Evolutionary conservation across 192 early-diverging fungal genomes (phyloP).

Genomic region (Backusella tarrabulga): DNA sequence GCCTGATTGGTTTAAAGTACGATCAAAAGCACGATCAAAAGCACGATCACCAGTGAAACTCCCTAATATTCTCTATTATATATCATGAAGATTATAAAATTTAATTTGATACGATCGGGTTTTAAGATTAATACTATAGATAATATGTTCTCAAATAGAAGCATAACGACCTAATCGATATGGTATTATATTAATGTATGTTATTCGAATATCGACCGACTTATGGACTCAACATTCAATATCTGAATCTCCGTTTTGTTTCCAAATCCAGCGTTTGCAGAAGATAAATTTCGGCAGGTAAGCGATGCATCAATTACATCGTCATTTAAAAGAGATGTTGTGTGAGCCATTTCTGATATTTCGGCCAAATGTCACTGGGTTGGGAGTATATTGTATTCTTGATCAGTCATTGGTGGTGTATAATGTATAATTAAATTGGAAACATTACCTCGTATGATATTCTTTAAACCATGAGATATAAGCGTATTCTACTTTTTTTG

Average conservation of each 20-base stretch:
- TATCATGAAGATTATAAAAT: too few relatives aligned
- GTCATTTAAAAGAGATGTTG: slow-evolving; percentile 91
- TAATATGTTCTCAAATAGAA: too few relatives aligned
- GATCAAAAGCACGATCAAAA: too few relatives aligned
- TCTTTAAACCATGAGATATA: slow-evolving; percentile 48
- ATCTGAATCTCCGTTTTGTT: slow-evolving; percentile 99
- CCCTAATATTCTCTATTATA: too few relatives aligned
- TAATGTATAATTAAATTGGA: slow-evolving; percentile 17
- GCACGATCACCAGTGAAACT: too few relatives aligned
- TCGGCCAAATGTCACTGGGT: slow-evolving; percentile 91
- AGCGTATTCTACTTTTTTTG: slow-evolving; percentile 44
- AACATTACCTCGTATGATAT: slow-evolving; percentile 8
- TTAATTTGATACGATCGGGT: too few relatives aligned
- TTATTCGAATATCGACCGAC: too few relatives aligned
- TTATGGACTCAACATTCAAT: too few relatives aligned
- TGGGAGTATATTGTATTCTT: slow-evolving; percentile 63
- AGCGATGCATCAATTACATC: slow-evolving; percentile 77
- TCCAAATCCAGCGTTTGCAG: slow-evolving; percentile 85
- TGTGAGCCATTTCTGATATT: slow-evolving; percentile 98
- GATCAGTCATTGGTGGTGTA: slow-evolving; percentile 21
- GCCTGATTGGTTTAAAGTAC: too few relatives aligned
- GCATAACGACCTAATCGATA: too few relatives aligned
- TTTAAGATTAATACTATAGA: too few relatives aligned
- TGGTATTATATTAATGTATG: too few relatives aligned
- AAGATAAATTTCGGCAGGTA: slow-evolving; percentile 70